phyloP scores from a whole-genome alignment of 2,329 filamentous ascomycete species.

The Daldinia sp. region DNA sequence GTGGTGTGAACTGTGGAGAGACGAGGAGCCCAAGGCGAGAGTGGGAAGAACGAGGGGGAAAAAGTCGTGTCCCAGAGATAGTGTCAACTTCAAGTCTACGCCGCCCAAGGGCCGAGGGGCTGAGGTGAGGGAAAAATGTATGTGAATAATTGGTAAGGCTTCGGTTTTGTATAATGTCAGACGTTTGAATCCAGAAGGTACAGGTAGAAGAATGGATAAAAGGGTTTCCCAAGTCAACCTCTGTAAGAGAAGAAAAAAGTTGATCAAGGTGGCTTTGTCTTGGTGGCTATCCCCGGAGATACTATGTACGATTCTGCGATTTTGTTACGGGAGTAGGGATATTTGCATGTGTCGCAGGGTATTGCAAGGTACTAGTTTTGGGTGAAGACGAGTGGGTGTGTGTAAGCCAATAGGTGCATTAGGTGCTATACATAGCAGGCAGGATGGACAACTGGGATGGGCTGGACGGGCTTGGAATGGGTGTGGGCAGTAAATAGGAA shows the following conservation, averaged over 20 bases:
- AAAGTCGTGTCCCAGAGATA: conserved; percentile 19
- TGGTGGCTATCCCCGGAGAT: conserved; percentile 3
- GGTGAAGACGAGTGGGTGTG: conserved; percentile 5
- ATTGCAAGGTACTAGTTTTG: conserved; percentile 4
- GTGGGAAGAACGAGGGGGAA: conserved; percentile 23
- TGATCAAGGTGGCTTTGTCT: conserved; percentile 4
- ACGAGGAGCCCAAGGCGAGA: conserved; percentile 12
- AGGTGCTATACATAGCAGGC: conserved; percentile 8
- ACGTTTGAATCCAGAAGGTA: conserved; percentile 17
- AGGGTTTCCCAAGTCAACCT: conserved; percentile 4
- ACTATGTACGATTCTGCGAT: background rate
- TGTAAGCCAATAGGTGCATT: background rate
- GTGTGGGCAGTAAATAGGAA: conserved; percentile 1
- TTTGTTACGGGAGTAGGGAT: conserved; percentile 13
- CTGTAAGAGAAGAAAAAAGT: background rate
- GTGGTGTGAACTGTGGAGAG: conserved; percentile 20
- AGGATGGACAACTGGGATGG: conserved; percentile 3
- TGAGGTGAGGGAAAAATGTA: background rate
- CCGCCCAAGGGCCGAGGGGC: background rate
- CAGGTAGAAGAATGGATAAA: conserved; percentile 14
- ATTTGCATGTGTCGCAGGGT: conserved; percentile 11
- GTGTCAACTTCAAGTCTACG: conserved; percentile 21
- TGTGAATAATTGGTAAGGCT: conserved; percentile 4
- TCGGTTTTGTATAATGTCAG: conserved; percentile 12
- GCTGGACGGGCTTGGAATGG: background rate